A percentile compares a stretch with the other conserved stretches of the same genome.
phyloP scores from a whole-genome alignment of 495 filamentous ascomycete species.

The Filosporella fistucella region DNA sequence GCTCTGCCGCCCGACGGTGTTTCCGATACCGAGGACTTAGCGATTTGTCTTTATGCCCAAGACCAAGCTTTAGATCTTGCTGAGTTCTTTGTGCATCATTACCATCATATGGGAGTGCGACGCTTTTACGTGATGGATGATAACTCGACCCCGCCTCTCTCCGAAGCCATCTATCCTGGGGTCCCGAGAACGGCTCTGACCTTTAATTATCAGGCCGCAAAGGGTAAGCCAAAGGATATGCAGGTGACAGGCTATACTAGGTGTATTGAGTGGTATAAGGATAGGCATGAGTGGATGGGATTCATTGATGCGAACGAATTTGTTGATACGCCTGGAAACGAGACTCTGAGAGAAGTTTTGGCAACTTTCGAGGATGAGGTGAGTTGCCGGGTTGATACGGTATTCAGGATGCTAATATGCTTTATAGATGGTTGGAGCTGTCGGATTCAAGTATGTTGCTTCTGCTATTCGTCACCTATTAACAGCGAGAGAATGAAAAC shows the following conservation, averaged over 20 bases:
- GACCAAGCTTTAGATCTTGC: constrained; percentile 20
- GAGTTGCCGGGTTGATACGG: too few species aligned
- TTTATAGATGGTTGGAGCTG: constrained; percentile 14
- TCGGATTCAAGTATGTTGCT: constrained; percentile 9
- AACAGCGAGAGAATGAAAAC: too few species aligned
- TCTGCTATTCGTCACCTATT: not conserved
- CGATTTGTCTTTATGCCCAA: constrained; percentile 21
- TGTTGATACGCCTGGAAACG: constrained; percentile 5
- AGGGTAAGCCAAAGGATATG: not conserved
- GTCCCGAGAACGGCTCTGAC: constrained; percentile 14
- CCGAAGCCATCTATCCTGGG: constrained; percentile 8
- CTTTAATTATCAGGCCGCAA: constrained; percentile 11
- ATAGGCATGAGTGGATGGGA: constrained; percentile 18
- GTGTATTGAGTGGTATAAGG: constrained; percentile 5
- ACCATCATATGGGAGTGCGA: constrained; percentile 24
- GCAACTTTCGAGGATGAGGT: constrained; percentile 1
- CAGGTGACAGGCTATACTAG: constrained; percentile 8
- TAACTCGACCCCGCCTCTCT: constrained; percentile 20
- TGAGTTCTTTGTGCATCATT: constrained; percentile 25
- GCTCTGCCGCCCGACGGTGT: too few species aligned
- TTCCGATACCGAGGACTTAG: constrained; percentile 24
- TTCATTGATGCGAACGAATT: constrained; percentile 20
- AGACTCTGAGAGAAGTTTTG: constrained; percentile 7
- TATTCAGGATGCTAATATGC: too few species aligned
- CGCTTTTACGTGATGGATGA: constrained; percentile 29